phyloP scores from a whole-genome alignment of 176 grass and related monocot genomes.

The Carex kokanica region DNA sequence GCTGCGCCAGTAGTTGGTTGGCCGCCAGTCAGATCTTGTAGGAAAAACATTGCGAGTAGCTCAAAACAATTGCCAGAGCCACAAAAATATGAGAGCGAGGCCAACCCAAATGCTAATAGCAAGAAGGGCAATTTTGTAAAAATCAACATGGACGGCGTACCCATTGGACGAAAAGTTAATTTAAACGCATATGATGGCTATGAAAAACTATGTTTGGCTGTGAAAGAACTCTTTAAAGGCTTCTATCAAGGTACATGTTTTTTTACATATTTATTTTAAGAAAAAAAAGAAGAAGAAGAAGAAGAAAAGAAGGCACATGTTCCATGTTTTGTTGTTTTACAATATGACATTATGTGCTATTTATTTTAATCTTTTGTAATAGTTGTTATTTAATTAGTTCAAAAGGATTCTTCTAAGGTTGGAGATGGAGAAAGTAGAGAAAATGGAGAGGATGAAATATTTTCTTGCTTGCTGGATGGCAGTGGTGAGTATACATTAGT shows the following conservation, averaged over 20 bases:
- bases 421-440: slow-evolving; percentile 29
- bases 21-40: slow-evolving; percentile 80
- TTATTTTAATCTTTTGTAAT: not conserved
- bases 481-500: slow-evolving; percentile 89
- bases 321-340: not conserved
- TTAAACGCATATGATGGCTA: slow-evolving; percentile 66
- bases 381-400: slow-evolving; percentile 51
- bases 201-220: slow-evolving; percentile 47
- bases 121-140: slow-evolving; percentile 70
- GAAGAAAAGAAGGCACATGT: too few species aligned
- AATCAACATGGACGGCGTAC: slow-evolving; percentile 98
- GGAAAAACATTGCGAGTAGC: slow-evolving; percentile 73
- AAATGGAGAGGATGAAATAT: slow-evolving; percentile 45
- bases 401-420: slow-evolving; percentile 42
- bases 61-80: slow-evolving; percentile 47
- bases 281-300: not conserved
- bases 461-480: slow-evolving; percentile 67
- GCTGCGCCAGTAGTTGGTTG: slow-evolving; percentile 77
- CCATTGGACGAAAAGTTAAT: slow-evolving; percentile 90
- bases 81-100: slow-evolving; percentile 31
- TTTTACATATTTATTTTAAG: not conserved
- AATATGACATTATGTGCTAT: slow-evolving; percentile 21
- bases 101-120: slow-evolving; percentile 35
- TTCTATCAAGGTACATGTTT: slow-evolving; percentile 67
- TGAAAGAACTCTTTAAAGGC: slow-evolving; percentile 77